phyloP scores from a whole-genome alignment of 139 green algal species.

The Closterium sp. region DNA sequence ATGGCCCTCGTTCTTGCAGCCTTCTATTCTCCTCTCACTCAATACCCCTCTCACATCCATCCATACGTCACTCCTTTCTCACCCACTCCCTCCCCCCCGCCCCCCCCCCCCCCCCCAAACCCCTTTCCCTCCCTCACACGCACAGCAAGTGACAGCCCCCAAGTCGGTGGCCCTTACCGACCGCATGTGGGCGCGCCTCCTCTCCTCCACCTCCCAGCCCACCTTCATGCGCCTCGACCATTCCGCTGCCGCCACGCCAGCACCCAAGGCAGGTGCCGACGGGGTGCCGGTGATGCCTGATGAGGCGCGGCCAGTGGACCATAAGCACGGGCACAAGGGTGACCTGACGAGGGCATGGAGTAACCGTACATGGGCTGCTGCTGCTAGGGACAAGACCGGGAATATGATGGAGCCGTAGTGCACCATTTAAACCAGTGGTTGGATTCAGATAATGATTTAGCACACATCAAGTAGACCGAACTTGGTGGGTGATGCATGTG shows the following conservation, averaged over 20 bases:
- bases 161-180: conserved; percentile 24
- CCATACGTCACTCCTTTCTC: not conserved
- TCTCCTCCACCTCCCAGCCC: conserved; percentile 49
- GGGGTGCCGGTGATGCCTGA: not conserved
- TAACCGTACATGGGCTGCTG: not conserved
- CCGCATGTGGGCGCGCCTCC: conserved; percentile 51
- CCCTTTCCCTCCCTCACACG: not conserved
- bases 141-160: not conserved
- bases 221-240: conserved; percentile 22
- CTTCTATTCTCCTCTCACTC: no score
- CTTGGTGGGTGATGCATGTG: not conserved
- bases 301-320: not conserved
- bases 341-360: not conserved
- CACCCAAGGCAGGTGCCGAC: not conserved
- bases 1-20: no score
- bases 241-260: not conserved
- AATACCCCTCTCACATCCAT: no score
- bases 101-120: not conserved
- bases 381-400: not conserved
- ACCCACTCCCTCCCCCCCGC: not conserved
- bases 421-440: not conserved
- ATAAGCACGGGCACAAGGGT: not conserved
- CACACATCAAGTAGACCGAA: not conserved
- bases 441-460: not conserved
- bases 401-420: not conserved